Conservation (phyloP, 805 yeast species). For the Candida corydali region DNA sequence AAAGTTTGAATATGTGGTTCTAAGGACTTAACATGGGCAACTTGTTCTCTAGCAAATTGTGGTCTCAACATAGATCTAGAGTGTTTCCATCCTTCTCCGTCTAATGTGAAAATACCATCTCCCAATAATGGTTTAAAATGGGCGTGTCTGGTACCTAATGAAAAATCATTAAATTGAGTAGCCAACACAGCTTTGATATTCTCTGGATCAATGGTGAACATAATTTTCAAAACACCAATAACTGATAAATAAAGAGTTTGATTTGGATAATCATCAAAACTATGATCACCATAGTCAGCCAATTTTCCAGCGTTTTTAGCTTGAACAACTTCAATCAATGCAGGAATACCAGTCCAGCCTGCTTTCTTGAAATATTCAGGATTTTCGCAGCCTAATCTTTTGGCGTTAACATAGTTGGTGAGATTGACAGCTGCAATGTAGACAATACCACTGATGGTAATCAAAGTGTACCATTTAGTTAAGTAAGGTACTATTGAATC, state of each 20-base stretch:
- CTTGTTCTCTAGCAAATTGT: slow-evolving; percentile 35
- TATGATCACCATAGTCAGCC: slow-evolving; percentile 16
- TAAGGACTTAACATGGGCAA: slow-evolving; percentile 30
- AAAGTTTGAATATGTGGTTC: slow-evolving; percentile 28
- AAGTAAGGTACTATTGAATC: slow-evolving; percentile 8
- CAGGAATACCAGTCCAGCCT: slow-evolving; percentile 8
- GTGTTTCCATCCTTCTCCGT: slow-evolving; percentile 37
- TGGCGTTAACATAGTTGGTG: not conserved
- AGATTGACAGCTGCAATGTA: slow-evolving; percentile 3
- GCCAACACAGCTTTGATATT: slow-evolving; percentile 35
- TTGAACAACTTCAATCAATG: slow-evolving; percentile 12
- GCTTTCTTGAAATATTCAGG: slow-evolving; percentile 5
- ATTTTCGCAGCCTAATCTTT: slow-evolving; percentile 7
- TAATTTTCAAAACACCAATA: slow-evolving; percentile 15
- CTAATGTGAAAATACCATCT: slow-evolving; percentile 36
- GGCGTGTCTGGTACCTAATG: slow-evolving; percentile 27
- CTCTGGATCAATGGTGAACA: slow-evolving; percentile 31
- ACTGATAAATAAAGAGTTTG: slow-evolving; percentile 10
- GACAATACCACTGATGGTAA: not conserved
- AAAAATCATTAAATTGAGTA: slow-evolving; percentile 35
- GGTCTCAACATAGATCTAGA: slow-evolving; percentile 36
- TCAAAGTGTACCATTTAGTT: slow-evolving; percentile 9
- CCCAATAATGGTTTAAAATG: slow-evolving; percentile 31
- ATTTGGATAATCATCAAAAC: slow-evolving; percentile 7
- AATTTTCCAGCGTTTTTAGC: slow-evolving; percentile 20